These are phyloP conservation scores for Candida arabinofermentans DNA, from an alignment of 805 yeast genomes.

Conservation along the genomic window DNA sequence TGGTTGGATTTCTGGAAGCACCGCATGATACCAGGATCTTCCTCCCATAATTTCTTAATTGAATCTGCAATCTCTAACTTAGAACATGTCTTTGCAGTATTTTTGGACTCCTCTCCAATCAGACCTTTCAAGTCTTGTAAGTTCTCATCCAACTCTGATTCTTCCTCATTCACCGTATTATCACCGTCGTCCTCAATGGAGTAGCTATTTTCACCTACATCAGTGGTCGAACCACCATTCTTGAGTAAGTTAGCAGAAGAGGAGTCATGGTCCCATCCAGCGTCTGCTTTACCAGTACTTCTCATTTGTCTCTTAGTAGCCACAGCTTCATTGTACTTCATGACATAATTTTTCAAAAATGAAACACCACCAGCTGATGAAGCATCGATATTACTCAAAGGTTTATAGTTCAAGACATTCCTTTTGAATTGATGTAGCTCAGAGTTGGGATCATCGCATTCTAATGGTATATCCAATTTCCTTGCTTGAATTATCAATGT, in stretches of 20 bases:
- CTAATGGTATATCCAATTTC: constrained; percentile 56
- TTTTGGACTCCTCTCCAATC: constrained; percentile 4
- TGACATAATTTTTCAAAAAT: constrained; percentile 59
- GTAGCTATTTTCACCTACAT: too few relatives aligned
- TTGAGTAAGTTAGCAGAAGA: too few relatives aligned
- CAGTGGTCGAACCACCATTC: too few relatives aligned
- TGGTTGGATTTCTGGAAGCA: constrained; percentile 62
- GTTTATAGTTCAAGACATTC: constrained; percentile 50
- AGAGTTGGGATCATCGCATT: constrained; percentile 55
- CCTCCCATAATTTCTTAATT: constrained; percentile 61
- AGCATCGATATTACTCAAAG: constrained; percentile 60
- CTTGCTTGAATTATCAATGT: constrained; percentile 72
- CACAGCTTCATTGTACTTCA: constrained; percentile 54
- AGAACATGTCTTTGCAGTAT: constrained; percentile 5
- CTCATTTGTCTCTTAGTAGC: constrained; percentile 46
- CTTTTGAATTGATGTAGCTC: constrained; percentile 45
- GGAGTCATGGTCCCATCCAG: constrained; percentile 28
- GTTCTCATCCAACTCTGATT: neutral
- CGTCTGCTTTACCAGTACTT: constrained; percentile 51
- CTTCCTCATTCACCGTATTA: constrained; percentile 1
- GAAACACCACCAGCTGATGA: constrained; percentile 62
- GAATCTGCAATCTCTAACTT: constrained; percentile 68
- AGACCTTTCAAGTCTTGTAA: neutral
- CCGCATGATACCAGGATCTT: constrained; percentile 61
- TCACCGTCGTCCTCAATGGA: constrained; percentile 9